These are phyloP conservation scores for Massarina eburnea DNA, from an alignment of 2,329 filamentous ascomycete genomes.

Conservation along the genomic window DNA sequence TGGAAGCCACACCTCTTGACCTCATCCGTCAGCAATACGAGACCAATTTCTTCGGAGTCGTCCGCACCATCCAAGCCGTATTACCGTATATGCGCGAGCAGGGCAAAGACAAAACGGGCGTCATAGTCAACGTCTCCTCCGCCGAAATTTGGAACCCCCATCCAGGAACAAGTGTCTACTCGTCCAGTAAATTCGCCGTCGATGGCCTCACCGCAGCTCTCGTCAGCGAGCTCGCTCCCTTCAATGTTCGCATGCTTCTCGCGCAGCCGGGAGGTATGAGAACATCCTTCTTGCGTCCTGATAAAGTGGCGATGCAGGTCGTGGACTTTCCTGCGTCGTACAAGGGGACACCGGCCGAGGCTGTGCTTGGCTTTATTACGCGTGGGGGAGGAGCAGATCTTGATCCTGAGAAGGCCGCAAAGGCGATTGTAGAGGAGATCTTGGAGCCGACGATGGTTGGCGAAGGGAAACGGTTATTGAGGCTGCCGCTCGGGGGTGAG, in stretches of 20 bases:
- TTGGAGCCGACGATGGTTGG: neutral
- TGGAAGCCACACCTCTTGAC: neutral
- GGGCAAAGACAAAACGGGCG: neutral
- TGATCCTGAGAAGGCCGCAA: neutral
- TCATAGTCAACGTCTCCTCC: neutral
- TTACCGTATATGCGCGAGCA: neutral
- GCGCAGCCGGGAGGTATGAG: neutral
- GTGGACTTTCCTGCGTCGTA: neutral
- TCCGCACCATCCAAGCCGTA: neutral
- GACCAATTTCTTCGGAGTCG: neutral
- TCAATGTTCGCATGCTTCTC: neutral
- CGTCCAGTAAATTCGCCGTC: neutral
- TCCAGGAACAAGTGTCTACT: neutral
- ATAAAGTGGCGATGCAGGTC: neutral
- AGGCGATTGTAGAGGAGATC: neutral
- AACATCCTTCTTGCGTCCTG: neutral
- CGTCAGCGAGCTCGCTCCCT: neutral
- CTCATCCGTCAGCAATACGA: neutral
- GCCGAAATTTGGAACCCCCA: neutral
- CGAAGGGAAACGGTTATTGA: neutral
- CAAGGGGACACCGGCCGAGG: neutral
- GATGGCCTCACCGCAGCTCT: neutral
- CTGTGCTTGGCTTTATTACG: neutral
- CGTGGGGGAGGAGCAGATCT: neutral
- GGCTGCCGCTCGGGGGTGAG: neutral